Base-by-base conservation (phyloP, 108 stramenopile genomes). In the Pseudonitzschia pungens region DNA sequence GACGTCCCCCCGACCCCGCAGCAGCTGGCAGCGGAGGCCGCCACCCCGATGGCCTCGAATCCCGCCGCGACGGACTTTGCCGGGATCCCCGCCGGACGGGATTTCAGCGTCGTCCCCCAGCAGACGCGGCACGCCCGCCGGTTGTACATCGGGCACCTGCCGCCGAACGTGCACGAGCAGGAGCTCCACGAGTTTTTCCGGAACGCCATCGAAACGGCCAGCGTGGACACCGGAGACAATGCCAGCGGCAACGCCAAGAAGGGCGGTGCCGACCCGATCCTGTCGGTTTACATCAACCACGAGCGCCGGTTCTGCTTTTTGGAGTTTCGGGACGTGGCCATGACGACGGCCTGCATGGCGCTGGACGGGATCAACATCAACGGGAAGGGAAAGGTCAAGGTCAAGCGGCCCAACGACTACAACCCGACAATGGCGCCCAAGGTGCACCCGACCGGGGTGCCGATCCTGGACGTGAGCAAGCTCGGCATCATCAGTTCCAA, bases 371-470 rank as follows among this genome's bases (percentile, higher is more conserved):
- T 98, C 65, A 79, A 85, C 63, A 89, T 96, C 60, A 68, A 89
- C 48, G 87, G 85, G 20, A 80, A 79, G 50, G 97, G 95, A 24
- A 86, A 92, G 50, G 85, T 98, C 65, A 94, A 93, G 74, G 82
- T 99, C 66, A 92, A 96, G 69, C 89, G 99, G 36, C 99, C 99
- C 22, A 99, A 97, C 71, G 98, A 98, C 75, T 99, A 98, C 84
- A 91, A 96, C 71, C 88, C 97, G 3, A 70, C 84, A 31, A 71
- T 91, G 70, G 88, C 96, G 10, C 98, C 96, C 26, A 65, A 84
- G 10, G 64, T 84, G 12, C 86, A 89, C 70, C 70, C 83, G 26
- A 66, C 74, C 3, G 77, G 83, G 14, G 62, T 89, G 55, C 87
- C 91, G 7, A 31, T 45, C 24, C 74, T 96, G 50, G 91, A 93